These are phyloP conservation scores for Phytopythium aichiense DNA, from an alignment of 352 stramenopile species.

Conservation along the genomic window DNA sequence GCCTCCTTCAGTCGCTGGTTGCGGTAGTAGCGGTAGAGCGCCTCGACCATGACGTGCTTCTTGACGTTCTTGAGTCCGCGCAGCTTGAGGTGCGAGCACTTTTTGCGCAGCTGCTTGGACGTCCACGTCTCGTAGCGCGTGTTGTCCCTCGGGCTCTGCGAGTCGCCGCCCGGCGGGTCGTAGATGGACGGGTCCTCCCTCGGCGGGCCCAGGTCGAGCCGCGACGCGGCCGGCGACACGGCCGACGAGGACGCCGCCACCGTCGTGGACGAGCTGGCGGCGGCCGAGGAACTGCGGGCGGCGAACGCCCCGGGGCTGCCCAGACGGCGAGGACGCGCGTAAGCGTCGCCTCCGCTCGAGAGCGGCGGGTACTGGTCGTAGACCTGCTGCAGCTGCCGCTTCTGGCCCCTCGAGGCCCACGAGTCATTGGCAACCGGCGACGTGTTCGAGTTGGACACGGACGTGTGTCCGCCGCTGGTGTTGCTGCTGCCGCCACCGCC, in stretches of 20 bases:
- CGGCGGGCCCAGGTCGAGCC: conserved; percentile 17
- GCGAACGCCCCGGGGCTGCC: background rate
- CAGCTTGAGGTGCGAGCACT: conserved; percentile 77
- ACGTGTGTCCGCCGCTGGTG: background rate
- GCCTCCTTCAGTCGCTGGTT: conserved; percentile 55
- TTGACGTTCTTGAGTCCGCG: conserved; percentile 82
- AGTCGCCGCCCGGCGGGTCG: conserved; percentile 32
- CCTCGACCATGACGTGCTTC: conserved; percentile 85
- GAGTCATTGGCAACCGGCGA: background rate
- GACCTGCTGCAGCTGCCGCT: conserved; percentile 31
- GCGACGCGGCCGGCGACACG: conserved; percentile 9
- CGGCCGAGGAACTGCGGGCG: background rate
- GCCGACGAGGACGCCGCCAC: background rate
- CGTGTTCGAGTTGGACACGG: background rate
- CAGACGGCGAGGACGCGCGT: background rate
- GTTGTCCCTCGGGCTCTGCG: conserved; percentile 52
- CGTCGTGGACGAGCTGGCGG: background rate
- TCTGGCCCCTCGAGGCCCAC: conserved; percentile 15
- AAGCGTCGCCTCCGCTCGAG: background rate
- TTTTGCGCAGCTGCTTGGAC: conserved; percentile 78
- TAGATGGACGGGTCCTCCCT: conserved; percentile 37
- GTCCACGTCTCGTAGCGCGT: conserved; percentile 78
- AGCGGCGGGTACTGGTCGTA: conserved; percentile 14
- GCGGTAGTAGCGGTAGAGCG: conserved; percentile 73
- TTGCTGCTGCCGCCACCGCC: background rate